Evolutionary conservation across 768 basidiomycete species (phyloP), one percentile per base, ranked within the genome.

Genomic region (Boletus rubescentipes): DNA sequence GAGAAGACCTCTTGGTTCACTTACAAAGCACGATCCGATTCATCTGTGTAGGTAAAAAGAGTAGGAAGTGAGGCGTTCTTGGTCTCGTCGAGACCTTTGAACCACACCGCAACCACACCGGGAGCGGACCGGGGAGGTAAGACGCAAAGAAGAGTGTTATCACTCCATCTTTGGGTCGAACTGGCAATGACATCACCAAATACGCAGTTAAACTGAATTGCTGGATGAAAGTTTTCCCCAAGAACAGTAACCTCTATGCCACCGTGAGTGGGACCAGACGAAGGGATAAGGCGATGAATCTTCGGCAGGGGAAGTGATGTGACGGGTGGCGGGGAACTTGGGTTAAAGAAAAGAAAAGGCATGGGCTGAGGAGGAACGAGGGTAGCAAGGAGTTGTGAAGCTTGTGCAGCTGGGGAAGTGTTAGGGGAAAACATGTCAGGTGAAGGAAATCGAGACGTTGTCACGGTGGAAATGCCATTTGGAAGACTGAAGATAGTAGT

Each of bases 201-300:
- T 2, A 93, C 75, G 61, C 92, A 91, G 49, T 83, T 83, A 26
- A 91, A 74, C 58, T 84, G 82, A 49, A 87, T 69, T 39, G 82
- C 79, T 0, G 86, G 79, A 64, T 89, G 85, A 72, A 99, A 98
- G 68, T 94, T 91, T 48, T 89, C 84, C 9, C 97, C 97, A 8
- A 97, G 81, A 16, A 99, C 75, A 2, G 96, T 98, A 32, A 99
- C 89, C 72, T 97, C 93, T 60, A 92, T 93, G 2, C 96, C 96
- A 31, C 95, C 95, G 54, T 87, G 84, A 20, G 91, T 93, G 10
- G 93, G 93, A 12, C 94, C 92, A 54, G 81, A 78, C 49, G 85
- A 82, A 2, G 92, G 92, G 59, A 94, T 92, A 37, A 94, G 81
- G 7, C 91, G 84, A 63, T 92, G 90, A 52, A 94, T 93, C 42